Evolutionary conservation across 2,329 filamentous ascomycete genomes (phyloP).

Genomic region (Calonectria pteridis): DNA sequence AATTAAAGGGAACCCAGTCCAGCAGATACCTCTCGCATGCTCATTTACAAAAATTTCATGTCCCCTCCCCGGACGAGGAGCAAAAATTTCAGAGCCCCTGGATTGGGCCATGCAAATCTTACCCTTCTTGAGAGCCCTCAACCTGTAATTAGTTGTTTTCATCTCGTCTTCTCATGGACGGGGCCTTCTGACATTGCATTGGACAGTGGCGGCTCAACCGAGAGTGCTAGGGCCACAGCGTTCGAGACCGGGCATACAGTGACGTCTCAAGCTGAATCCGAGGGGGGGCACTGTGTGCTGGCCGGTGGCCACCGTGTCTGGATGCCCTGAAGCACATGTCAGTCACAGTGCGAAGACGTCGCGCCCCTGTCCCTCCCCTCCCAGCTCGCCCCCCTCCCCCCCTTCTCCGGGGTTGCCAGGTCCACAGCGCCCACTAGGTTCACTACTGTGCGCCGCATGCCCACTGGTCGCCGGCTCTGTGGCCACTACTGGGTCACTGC

Average conservation of each 20-base stretch:
- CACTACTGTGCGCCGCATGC: constrained; percentile 10
- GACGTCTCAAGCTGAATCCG: constrained; percentile 22
- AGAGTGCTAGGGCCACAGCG: constrained; percentile 32
- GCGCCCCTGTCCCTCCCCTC: constrained; percentile 13
- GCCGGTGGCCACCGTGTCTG: neutral
- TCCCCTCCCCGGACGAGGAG: neutral
- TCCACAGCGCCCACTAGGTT: constrained; percentile 29
- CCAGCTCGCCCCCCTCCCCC: constrained; percentile 3
- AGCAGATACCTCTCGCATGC: neutral
- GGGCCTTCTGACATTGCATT: constrained; percentile 24
- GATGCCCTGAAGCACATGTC: constrained; percentile 2
- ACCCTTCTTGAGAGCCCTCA: constrained; percentile 5
- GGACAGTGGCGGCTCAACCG: constrained; percentile 26
- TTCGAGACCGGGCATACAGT: constrained; percentile 39
- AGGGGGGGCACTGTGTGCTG: constrained; percentile 35
- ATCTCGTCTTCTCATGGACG: constrained; percentile 41
- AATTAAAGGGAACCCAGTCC: neutral
- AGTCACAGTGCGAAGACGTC: constrained; percentile 37
- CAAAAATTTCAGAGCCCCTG: neutral
- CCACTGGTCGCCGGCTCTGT: constrained; percentile 9
- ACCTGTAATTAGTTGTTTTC: constrained; percentile 26
- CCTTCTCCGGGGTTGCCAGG: constrained; percentile 25
- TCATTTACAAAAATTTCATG: constrained; percentile 8
- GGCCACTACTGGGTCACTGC: constrained; percentile 21
- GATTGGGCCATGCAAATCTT: constrained; percentile 32